Percentiles rank a stretch among this genome's conserved stretches.
These are phyloP conservation scores for Eragrostis nindensis DNA, from an alignment of 176 grass and related monocot species.

Conservation along the genomic window DNA sequence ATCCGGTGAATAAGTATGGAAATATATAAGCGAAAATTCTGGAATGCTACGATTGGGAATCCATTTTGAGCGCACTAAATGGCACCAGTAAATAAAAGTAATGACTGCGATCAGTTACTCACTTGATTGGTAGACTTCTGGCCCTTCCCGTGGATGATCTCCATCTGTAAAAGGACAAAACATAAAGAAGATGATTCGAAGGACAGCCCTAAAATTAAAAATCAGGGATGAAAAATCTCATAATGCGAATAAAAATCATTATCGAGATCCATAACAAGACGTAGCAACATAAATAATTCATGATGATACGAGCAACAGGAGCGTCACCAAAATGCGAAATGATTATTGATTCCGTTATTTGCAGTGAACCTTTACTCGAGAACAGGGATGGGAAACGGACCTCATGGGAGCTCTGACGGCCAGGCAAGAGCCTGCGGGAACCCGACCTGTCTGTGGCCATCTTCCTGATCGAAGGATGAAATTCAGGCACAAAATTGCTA, in stretches of 20 bases:
- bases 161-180: constrained; percentile 25
- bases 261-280: not conserved
- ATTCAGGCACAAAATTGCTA: not conserved
- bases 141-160: constrained; percentile 23
- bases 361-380: not conserved
- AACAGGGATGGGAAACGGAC: constrained; percentile 2
- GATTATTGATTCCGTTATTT: constrained; percentile 15
- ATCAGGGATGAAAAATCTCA: not conserved
- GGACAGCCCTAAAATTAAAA: not conserved
- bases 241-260: not conserved
- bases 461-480: constrained; percentile 20
- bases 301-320: not conserved
- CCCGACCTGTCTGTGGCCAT: constrained; percentile 18
- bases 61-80: constrained; percentile 2
- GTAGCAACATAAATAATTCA: not conserved
- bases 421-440: constrained; percentile 35
- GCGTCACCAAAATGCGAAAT: not conserved
- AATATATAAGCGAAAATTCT: not conserved
- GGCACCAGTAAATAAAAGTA: not conserved
- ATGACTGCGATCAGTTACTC: constrained; percentile 24
- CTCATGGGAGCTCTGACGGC: constrained; percentile 33
- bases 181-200: not conserved
- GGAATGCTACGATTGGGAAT: not conserved
- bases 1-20: constrained; percentile 44
- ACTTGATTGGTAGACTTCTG: constrained; percentile 29